These are phyloP conservation scores for Tuber calosporum DNA, from an alignment of 495 filamentous ascomycete species.

Conservation along the genomic window DNA sequence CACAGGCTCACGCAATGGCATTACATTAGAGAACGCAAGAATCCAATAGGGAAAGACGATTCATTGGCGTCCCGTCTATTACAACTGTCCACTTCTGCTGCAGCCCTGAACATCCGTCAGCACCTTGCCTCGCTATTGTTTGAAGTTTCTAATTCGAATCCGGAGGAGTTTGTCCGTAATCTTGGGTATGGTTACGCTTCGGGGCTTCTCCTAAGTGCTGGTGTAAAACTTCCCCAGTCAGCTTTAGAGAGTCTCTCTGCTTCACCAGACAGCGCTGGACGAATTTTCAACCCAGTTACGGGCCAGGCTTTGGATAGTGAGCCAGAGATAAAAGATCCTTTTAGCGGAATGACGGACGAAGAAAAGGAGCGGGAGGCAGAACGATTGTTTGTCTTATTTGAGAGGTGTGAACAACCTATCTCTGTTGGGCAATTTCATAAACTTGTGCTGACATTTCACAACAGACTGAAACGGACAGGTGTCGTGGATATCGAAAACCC, in stretches of 20 bases:
- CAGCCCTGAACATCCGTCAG: slow-evolving; percentile 61
- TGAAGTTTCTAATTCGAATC: slow-evolving; percentile 71
- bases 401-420: slow-evolving; percentile 54
- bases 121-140: slow-evolving; percentile 76
- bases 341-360: slow-evolving; percentile 72
- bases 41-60: slow-evolving; percentile 67
- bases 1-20: not conserved
- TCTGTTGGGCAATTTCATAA: slow-evolving; percentile 25
- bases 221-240: slow-evolving; percentile 64
- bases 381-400: slow-evolving; percentile 86
- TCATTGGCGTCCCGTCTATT: slow-evolving; percentile 72
- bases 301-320: slow-evolving; percentile 75
- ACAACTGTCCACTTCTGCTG: slow-evolving; percentile 65
- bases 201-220: slow-evolving; percentile 75
- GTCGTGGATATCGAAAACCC: slow-evolving; percentile 81
- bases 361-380: slow-evolving; percentile 94
- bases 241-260: slow-evolving; percentile 49
- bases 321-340: slow-evolving; percentile 45
- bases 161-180: slow-evolving; percentile 64
- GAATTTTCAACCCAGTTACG: slow-evolving; percentile 78
- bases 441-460: slow-evolving; percentile 6
- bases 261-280: slow-evolving; percentile 26
- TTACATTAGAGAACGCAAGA: slow-evolving; percentile 55
- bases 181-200: slow-evolving; percentile 90
- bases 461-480: slow-evolving; percentile 72